Percentiles rank a stretch among this genome's conserved stretches.
These are phyloP conservation scores for Lipomyces sp. DNA, from an alignment of 805 yeast species.

Conservation along the genomic window DNA sequence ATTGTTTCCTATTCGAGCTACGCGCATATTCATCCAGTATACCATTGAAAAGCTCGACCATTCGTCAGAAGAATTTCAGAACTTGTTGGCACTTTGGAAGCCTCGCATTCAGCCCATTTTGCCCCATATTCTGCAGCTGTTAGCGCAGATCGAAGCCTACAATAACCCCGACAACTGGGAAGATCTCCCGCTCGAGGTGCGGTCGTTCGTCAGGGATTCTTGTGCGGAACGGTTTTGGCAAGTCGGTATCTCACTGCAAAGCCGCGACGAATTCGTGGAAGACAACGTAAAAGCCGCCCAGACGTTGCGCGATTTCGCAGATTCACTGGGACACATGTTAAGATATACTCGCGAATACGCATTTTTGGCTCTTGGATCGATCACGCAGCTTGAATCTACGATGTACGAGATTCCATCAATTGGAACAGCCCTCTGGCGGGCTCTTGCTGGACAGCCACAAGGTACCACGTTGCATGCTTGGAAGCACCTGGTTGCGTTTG, in stretches of 20 bases:
- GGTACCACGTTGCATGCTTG: conserved; percentile 95
- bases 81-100: conserved; percentile 79
- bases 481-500: conserved; percentile 94
- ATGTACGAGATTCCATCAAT: conserved; percentile 83
- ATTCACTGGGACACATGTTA: conserved; percentile 93
- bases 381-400: conserved; percentile 86
- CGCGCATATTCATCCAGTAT: conserved; percentile 92
- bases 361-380: conserved; percentile 83
- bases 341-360: conserved; percentile 97
- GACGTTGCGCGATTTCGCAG: conserved; percentile 94
- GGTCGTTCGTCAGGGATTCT: conserved; percentile 85
- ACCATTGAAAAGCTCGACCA: conserved; percentile 89
- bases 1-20: conserved; percentile 92
- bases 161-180: conserved; percentile 93
- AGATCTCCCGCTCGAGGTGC: conserved; percentile 85
- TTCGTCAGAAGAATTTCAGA: conserved; percentile 71
- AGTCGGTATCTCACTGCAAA: conserved; percentile 92
- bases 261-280: conserved; percentile 90
- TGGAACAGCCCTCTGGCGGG: conserved; percentile 76
- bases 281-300: conserved; percentile 93
- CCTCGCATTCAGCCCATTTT: conserved; percentile 90
- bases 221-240: conserved; percentile 98
- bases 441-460: conserved; percentile 80
- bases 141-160: conserved; percentile 90
- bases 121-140: conserved; percentile 84